Percentiles rank a stretch among this genome's conserved stretches.
These are phyloP conservation scores for Exidia glandulosa DNA, from an alignment of 768 basidiomycete species.

Conservation along the genomic window DNA sequence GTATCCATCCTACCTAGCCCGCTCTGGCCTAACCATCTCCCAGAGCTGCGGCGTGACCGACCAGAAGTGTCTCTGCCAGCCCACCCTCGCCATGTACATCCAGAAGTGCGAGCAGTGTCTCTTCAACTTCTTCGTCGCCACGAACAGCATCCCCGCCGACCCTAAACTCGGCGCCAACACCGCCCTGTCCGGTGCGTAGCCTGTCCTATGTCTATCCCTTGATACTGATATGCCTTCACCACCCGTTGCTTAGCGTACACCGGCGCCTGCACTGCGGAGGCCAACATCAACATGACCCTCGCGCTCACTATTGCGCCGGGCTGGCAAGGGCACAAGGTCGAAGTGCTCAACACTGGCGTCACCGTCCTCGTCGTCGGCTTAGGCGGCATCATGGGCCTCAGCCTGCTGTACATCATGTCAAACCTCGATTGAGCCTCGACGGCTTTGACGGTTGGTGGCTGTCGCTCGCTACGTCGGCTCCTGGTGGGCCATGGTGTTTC, in stretches of 20 bases:
- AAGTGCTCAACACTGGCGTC: conserved; percentile 31
- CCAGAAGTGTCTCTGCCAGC: conserved; percentile 44
- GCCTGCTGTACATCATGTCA: conserved; percentile 40
- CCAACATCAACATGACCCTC: conserved; percentile 26
- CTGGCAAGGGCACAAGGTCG: conserved; percentile 54
- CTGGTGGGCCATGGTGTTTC: neutral
- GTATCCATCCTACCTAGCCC: too few species aligned
- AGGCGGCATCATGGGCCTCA: conserved; percentile 37
- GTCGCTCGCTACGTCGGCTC: neutral
- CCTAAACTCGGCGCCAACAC: conserved; percentile 46
- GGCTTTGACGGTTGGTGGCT: too few species aligned
- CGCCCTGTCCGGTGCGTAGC: conserved; percentile 42
- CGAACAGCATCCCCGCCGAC: conserved; percentile 39
- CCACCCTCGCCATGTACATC: conserved; percentile 31
- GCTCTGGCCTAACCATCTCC: conserved; percentile 7
- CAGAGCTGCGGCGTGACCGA: conserved; percentile 33
- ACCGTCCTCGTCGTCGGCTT: conserved; percentile 34
- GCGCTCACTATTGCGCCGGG: conserved; percentile 33
- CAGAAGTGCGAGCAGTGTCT: conserved; percentile 56
- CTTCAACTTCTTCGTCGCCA: conserved; percentile 41
- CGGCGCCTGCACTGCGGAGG: conserved; percentile 28
- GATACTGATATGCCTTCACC: neutral
- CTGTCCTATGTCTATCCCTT: neutral
- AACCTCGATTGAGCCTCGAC: conserved; percentile 27
- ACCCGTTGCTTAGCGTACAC: conserved; percentile 41